A percentile compares a stretch with the other conserved stretches of the same genome.
Evolutionary conservation across 345 rosid genomes (phyloP).

Genomic region (Pugionium cornutum): DNA sequence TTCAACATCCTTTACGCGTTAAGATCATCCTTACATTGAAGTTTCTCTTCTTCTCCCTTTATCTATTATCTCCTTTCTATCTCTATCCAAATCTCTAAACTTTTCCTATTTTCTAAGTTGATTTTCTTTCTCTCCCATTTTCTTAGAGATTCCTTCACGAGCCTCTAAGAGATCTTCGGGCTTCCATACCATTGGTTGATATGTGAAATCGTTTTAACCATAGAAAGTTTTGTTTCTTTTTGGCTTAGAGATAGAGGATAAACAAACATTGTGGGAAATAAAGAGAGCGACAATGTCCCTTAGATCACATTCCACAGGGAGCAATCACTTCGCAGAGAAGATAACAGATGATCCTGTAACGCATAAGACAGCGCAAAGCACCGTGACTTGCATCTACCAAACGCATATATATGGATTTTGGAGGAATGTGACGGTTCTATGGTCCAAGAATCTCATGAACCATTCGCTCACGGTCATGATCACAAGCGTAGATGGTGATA

Average conservation of each 20-base stretch:
- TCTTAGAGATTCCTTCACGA: slow-evolving; percentile 10
- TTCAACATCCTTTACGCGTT: slow-evolving; percentile 34
- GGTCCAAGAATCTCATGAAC: slow-evolving; percentile 79
- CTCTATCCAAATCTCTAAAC: too few relatives aligned
- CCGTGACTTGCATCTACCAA: slow-evolving; percentile 68
- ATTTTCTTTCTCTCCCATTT: slow-evolving; percentile 25
- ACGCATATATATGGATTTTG: slow-evolving; percentile 58
- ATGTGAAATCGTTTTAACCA: slow-evolving; percentile 18
- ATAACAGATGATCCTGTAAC: slow-evolving; percentile 58
- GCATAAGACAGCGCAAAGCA: slow-evolving; percentile 63
- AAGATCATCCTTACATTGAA: slow-evolving; percentile 37
- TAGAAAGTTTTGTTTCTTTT: slow-evolving; percentile 3
- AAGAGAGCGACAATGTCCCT: slow-evolving; percentile 37
- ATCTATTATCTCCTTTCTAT: slow-evolving; percentile 22
- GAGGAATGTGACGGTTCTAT: slow-evolving; percentile 62
- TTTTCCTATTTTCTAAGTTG: too few relatives aligned
- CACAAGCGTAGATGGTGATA: slow-evolving; percentile 57
- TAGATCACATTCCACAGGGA: slow-evolving; percentile 30
- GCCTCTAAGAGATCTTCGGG: slow-evolving; percentile 1
- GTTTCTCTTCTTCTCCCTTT: slow-evolving; percentile 29
- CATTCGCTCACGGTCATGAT: slow-evolving; percentile 62
- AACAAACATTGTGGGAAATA: background rate
- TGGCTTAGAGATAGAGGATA: background rate
- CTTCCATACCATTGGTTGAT: slow-evolving; percentile 9
- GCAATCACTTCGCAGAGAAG: slow-evolving; percentile 49